Base-by-base conservation (phyloP, 148 eudicot genomes). In the Chenopodium album region DNA sequence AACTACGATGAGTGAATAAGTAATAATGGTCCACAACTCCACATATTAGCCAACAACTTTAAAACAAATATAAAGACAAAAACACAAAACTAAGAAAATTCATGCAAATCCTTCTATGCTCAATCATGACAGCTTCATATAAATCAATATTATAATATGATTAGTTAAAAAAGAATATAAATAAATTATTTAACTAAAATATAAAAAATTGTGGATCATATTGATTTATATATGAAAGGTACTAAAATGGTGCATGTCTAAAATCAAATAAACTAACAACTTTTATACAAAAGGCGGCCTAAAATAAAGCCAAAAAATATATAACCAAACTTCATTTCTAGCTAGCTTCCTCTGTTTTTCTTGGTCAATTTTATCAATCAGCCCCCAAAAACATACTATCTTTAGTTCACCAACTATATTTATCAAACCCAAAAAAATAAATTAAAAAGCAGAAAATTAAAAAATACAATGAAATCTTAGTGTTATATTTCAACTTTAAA, bases 221-320 rank as follows among this genome's bases (percentile, higher is more conserved):
- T 56, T 16, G 17, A 56, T 16, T 56, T 56, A 48, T 48, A 10
- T 8, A 3, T 47, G 31, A 48, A 74, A 23, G 14, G 28, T 28
- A 62, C 66, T 62, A 62, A 6, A 52, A 62, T 62, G 23, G 66
- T 20, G 26, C 66, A 62, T 62, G 26, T 20, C 66, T 62, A 62
- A 62, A 62, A 5, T 7, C 66, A 62, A 20, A 62, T 62, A 62
- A 62, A 62, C 11, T 62, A 62, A 62, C 10, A 22, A 62, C 28
- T 62, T 5, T 62, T 62, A 20, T 50, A 48, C 1, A 50, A 79
- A 54, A 79, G 82, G 82, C 82, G 82, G 82, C 82, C 73, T 41
- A 41, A 41, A 41, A 41, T 41, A 41, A 41, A 41, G 44, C 44
- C 44, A 6, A 41, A 41, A 41, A 41, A 41, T 71, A n/a, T 52